Evolutionary conservation across 1,284 basidiomycete species (phyloP).

Genomic region (Pseudomicrostroma phylloplanum): DNA sequence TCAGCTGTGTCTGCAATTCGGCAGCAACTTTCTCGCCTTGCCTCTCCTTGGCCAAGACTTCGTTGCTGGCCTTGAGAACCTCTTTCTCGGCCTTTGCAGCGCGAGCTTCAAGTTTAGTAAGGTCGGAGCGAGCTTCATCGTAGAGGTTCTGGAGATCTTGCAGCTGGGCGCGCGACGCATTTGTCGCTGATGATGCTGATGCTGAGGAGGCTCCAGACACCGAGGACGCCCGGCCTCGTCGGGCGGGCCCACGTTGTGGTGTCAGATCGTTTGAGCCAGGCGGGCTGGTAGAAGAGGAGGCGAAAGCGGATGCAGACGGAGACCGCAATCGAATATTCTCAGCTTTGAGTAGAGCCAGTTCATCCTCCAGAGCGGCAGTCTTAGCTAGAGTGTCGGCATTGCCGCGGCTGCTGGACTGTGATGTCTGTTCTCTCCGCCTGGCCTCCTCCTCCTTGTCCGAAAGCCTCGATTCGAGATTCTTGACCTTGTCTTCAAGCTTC

Average conservation of each 20-base stretch:
- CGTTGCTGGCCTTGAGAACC: constrained; percentile 12
- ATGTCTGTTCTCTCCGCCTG: no score
- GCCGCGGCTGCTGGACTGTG: no score
- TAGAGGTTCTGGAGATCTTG: neutral
- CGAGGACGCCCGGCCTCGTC: neutral
- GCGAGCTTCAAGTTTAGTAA: neutral
- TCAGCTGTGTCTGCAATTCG: neutral
- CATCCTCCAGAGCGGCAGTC: constrained; percentile 8
- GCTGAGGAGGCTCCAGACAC: neutral
- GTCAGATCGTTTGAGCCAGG: no score
- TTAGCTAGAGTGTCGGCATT: neutral
- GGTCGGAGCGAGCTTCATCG: neutral
- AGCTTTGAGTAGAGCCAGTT: constrained; percentile 9
- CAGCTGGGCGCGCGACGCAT: neutral
- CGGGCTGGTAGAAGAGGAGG: constrained; percentile 1
- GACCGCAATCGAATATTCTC: constrained; percentile 6
- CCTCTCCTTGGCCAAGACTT: constrained; percentile 7
- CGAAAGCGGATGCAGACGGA: neutral
- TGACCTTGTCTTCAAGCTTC: constrained; percentile 5
- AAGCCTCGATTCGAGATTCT: no score
- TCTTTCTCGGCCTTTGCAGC: constrained; percentile 11
- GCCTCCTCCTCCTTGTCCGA: no score
- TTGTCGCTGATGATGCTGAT: neutral
- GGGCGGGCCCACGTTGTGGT: no score
- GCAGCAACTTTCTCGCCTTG: neutral